These are phyloP conservation scores for Gliomastix tumulicola DNA, from an alignment of 2,329 filamentous ascomycete genomes.

Conservation along the genomic window DNA sequence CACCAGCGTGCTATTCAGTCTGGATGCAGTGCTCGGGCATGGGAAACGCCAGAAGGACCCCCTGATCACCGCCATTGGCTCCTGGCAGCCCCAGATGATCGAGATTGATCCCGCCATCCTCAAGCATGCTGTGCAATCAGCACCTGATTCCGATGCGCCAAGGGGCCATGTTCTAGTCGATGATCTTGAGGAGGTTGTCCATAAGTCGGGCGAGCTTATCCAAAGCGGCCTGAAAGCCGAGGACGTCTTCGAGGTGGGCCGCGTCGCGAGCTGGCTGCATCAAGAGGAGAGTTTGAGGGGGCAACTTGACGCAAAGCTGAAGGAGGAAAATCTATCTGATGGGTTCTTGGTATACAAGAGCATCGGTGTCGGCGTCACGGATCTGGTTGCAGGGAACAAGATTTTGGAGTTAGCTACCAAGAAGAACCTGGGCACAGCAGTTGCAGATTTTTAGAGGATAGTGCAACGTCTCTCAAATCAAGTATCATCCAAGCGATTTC, in stretches of 20 bases:
- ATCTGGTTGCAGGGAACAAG: constrained; percentile 55
- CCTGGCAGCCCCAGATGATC: constrained; percentile 21
- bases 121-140: constrained; percentile 10
- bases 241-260: constrained; percentile 36
- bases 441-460: background rate
- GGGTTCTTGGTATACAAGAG: constrained; percentile 66
- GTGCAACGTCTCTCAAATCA: constrained; percentile 17
- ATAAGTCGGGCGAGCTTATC: constrained; percentile 22
- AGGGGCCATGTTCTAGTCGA: background rate
- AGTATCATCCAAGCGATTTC: too few relatives aligned
- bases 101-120: constrained; percentile 20
- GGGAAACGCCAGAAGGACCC: constrained; percentile 12
- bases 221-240: constrained; percentile 12
- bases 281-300: too few relatives aligned
- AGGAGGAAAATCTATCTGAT: constrained; percentile 48
- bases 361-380: constrained; percentile 62
- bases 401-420: constrained; percentile 48
- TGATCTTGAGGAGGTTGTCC: constrained; percentile 7
- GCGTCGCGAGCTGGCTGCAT: constrained; percentile 54
- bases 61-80: constrained; percentile 20
- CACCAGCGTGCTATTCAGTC: constrained; percentile 17
- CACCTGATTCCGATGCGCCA: background rate
- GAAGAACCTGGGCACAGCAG: constrained; percentile 39
- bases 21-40: constrained; percentile 10
- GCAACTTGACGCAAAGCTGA: constrained; percentile 20